phyloP scores from a whole-genome alignment of 805 yeast species.

The Candida insectorum region DNA sequence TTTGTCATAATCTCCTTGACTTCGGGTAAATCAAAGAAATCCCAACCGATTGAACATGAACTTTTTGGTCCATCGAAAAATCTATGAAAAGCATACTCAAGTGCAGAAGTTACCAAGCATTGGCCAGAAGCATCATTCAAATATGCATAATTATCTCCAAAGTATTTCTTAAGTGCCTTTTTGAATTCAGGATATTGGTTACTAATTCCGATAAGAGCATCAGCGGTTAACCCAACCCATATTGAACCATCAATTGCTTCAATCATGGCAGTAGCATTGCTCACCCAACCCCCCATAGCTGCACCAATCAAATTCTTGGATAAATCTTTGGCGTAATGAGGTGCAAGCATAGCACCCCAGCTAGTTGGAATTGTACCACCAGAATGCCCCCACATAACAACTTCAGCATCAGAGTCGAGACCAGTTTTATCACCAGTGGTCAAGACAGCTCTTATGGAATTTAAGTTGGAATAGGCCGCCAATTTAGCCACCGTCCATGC shows the following conservation, averaged over 20 bases:
- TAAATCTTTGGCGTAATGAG: constrained; percentile 30
- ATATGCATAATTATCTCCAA: background rate
- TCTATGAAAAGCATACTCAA: constrained; percentile 7
- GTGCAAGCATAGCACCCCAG: constrained; percentile 34
- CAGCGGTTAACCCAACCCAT: constrained; percentile 25
- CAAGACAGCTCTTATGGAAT: constrained; percentile 27
- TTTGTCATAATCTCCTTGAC: constrained; percentile 13
- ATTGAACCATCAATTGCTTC: constrained; percentile 20
- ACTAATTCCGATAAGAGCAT: constrained; percentile 24
- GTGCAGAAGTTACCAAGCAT: constrained; percentile 7
- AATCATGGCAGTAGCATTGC: constrained; percentile 25
- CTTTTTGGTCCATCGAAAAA: constrained; percentile 8
- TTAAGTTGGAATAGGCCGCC: constrained; percentile 26
- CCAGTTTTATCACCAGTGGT: constrained; percentile 14
- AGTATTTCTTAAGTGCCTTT: constrained; percentile 1
- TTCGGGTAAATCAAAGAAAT: constrained; percentile 10
- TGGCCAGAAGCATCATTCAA: constrained; percentile 2
- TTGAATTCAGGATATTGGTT: constrained; percentile 24
- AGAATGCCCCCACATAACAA: constrained; percentile 30
- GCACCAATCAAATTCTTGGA: constrained; percentile 20
- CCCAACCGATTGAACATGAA: constrained; percentile 9
- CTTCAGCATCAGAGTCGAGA: constrained; percentile 13
- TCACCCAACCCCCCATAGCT: constrained; percentile 31
- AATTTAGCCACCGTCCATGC: constrained; percentile 28
- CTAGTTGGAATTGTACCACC: constrained; percentile 34